Percentiles rank a stretch among this genome's conserved stretches.
These are phyloP conservation scores for Epichloe scottii DNA, from an alignment of 2,329 filamentous ascomycete genomes.

Conservation along the genomic window DNA sequence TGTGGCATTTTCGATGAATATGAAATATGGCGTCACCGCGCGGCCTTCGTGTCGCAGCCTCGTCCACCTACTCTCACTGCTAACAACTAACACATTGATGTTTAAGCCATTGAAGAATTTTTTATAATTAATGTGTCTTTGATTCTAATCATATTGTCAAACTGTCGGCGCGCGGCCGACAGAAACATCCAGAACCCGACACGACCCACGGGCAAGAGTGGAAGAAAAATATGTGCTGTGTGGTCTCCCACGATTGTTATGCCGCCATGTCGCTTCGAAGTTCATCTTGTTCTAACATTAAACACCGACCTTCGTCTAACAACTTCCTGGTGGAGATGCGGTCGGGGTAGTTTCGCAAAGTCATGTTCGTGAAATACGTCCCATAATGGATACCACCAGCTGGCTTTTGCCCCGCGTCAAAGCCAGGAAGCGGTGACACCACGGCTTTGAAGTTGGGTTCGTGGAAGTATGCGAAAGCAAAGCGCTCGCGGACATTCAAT, in stretches of 20 bases:
- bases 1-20: background rate
- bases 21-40: conserved; percentile 1
- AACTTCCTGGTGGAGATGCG: conserved; percentile 30
- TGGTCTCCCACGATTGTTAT: background rate
- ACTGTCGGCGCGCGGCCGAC: background rate
- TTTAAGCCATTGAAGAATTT: background rate
- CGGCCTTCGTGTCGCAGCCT: conserved; percentile 1
- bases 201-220: no score
- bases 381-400: conserved; percentile 34
- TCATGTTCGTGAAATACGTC: conserved; percentile 41
- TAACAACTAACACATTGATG: background rate
- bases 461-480: conserved; percentile 38
- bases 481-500: conserved; percentile 33
- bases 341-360: conserved; percentile 35
- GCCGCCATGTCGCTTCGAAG: conserved; percentile 14
- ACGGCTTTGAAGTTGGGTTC: conserved; percentile 36
- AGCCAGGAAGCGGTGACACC: conserved; percentile 28
- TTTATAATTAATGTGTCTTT: no score
- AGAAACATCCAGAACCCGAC: background rate
- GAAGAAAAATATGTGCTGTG: background rate
- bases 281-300: conserved; percentile 9
- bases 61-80: no score
- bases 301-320: conserved; percentile 15
- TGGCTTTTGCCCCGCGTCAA: conserved; percentile 18
- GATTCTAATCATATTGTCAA: background rate